Evolutionary conservation across 1,284 basidiomycete species (phyloP).

Genomic region (Ustilago nuda): DNA sequence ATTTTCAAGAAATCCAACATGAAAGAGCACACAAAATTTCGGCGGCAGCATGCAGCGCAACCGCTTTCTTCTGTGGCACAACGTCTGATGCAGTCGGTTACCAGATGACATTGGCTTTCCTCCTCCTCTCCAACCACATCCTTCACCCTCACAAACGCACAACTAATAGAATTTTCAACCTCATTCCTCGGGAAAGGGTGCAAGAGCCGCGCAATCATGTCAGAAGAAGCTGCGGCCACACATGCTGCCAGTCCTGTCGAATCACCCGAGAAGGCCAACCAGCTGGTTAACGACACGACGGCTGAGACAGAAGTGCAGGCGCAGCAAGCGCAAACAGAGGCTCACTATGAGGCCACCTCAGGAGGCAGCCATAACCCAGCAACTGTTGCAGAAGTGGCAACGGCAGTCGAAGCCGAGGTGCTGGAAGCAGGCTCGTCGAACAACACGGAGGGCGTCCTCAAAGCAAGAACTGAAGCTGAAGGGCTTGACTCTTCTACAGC

Average conservation of each 20-base stretch:
- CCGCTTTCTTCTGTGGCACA: neutral
- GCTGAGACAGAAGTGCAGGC: neutral
- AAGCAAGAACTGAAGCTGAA: neutral
- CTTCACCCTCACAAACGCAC: neutral
- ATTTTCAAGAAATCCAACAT: conserved; percentile 14
- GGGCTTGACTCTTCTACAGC: neutral
- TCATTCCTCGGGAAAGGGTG: neutral
- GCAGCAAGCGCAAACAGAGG: neutral
- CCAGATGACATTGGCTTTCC: neutral
- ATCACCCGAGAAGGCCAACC: neutral
- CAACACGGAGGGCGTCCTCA: neutral
- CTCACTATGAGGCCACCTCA: neutral
- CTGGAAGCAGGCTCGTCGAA: neutral
- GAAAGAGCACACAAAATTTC: conserved; percentile 22
- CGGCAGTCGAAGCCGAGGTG: neutral
- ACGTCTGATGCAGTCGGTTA: neutral
- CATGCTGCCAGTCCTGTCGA: neutral
- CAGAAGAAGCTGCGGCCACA: neutral
- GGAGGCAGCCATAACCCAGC: neutral
- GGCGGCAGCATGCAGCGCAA: conserved; percentile 6
- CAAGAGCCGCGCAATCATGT: conserved; percentile 7
- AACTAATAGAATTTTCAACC: neutral
- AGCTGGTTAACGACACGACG: neutral
- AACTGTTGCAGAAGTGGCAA: neutral
- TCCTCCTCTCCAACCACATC: neutral